These are phyloP conservation scores for Mycena belliarum DNA, from an alignment of 768 basidiomycete genomes.

Conservation along the genomic window DNA sequence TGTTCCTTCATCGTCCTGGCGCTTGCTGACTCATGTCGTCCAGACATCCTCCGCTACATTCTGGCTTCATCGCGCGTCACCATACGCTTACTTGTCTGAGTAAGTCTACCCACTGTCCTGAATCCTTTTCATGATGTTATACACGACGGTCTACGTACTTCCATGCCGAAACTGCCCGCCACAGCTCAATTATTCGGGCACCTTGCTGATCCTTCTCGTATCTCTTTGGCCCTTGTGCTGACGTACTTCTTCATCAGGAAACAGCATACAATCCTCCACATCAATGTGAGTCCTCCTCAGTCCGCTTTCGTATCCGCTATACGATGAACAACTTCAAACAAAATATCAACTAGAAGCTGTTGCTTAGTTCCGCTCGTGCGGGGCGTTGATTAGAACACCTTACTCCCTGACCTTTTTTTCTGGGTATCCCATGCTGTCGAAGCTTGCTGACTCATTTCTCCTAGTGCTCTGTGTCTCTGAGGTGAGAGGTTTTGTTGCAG, in stretches of 20 bases:
- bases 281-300: neutral
- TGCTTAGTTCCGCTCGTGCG: conserved; percentile 58
- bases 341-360: conserved; percentile 89
- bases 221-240: neutral
- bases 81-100: no score
- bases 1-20: neutral
- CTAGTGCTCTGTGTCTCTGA: no score
- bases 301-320: neutral
- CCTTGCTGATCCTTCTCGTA: conserved; percentile 53
- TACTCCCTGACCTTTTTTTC: conserved; percentile 33
- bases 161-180: conserved; percentile 88
- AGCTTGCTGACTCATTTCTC: neutral
- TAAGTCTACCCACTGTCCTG: conserved; percentile 31
- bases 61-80: no score
- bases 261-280: no score
- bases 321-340: conserved; percentile 50
- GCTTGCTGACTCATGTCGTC: neutral
- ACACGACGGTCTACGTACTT: conserved; percentile 94
- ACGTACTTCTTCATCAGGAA: neutral
- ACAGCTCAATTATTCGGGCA: conserved; percentile 87
- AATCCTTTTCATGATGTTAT: conserved; percentile 58
- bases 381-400: conserved; percentile 57
- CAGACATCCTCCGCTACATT: neutral
- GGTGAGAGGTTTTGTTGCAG: no score
- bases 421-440: neutral